phyloP scores from a whole-genome alignment of 1,284 basidiomycete species.

The Peniophora sp. region DNA sequence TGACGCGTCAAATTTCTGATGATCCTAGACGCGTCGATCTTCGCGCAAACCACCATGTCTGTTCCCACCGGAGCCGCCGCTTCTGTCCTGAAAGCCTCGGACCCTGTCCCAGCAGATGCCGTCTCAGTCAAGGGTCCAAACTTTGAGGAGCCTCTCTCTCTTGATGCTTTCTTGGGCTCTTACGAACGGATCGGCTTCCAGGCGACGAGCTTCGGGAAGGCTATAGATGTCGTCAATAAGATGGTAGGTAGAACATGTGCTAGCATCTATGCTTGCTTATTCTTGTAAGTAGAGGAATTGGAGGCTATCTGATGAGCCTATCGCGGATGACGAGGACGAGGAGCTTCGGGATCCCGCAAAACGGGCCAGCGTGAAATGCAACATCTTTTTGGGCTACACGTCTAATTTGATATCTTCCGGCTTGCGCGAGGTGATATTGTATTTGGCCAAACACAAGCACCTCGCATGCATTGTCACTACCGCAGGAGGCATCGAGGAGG shows the following conservation, averaged over 20 bases:
- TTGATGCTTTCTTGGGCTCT: constrained; percentile 67
- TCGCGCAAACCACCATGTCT: neutral
- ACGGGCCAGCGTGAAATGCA: constrained; percentile 67
- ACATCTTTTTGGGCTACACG: constrained; percentile 95
- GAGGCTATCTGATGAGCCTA: constrained; percentile 77
- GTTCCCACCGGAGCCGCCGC: constrained; percentile 50
- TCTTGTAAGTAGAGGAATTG: constrained; percentile 53
- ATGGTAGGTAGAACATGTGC: constrained; percentile 52
- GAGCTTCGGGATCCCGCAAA: constrained; percentile 51
- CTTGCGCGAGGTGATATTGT: constrained; percentile 86
- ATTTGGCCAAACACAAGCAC: constrained; percentile 92
- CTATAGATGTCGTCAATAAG: constrained; percentile 84
- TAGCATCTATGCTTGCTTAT: constrained; percentile 6
- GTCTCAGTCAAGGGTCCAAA: constrained; percentile 83
- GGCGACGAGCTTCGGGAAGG: constrained; percentile 83
- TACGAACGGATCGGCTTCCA: constrained; percentile 96
- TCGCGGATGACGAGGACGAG: constrained; percentile 60
- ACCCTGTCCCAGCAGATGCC: constrained; percentile 65
- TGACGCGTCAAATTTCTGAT: too few species aligned
- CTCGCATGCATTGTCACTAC: constrained; percentile 92
- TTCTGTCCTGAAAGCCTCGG: constrained; percentile 74
- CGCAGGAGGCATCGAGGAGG: constrained; percentile 97
- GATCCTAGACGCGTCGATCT: too few species aligned
- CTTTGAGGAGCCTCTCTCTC: constrained; percentile 65
- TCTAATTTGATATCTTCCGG: constrained; percentile 99